Evolutionary conservation across 2,329 filamentous ascomycete genomes (phyloP).

Genomic region (Huntiella savannae): DNA sequence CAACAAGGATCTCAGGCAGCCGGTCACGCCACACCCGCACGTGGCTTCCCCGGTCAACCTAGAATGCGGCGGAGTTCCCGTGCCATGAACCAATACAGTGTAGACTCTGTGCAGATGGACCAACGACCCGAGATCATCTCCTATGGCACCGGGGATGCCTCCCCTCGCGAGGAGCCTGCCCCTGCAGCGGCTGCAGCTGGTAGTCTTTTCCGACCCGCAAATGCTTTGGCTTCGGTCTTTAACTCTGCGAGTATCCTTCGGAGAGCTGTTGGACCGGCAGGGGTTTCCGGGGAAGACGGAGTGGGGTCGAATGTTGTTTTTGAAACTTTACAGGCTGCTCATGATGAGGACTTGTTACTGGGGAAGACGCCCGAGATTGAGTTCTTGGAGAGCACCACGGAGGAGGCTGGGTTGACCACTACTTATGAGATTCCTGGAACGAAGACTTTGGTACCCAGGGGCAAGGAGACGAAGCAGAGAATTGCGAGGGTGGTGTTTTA

Average conservation of each 20-base stretch:
- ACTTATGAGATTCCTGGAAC: constrained; percentile 40
- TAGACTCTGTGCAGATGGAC: too few species aligned
- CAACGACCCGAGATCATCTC: too few species aligned
- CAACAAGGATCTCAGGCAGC: too few species aligned
- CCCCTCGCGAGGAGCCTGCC: constrained; percentile 7
- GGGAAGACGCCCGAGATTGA: constrained; percentile 17
- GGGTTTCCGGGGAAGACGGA: too few species aligned
- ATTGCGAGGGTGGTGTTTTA: constrained; percentile 35
- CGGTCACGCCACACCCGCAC: too few species aligned
- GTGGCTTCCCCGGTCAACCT: too few species aligned
- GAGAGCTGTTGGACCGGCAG: too few species aligned
- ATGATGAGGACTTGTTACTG: not conserved
- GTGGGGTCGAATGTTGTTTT: not conserved
- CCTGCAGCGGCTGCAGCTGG: constrained; percentile 3
- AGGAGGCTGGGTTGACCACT: constrained; percentile 39
- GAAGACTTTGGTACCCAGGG: constrained; percentile 35
- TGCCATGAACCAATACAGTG: too few species aligned
- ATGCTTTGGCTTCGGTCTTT: not conserved
- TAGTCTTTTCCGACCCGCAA: not conserved
- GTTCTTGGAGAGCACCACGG: constrained; percentile 34
- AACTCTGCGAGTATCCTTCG: not conserved
- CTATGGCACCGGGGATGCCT: too few species aligned
- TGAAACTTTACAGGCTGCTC: not conserved
- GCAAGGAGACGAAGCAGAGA: constrained; percentile 35
- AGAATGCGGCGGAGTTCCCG: too few species aligned